phyloP scores from a whole-genome alignment of 495 filamentous ascomycete genomes.

The Daldinia caldariorum region DNA sequence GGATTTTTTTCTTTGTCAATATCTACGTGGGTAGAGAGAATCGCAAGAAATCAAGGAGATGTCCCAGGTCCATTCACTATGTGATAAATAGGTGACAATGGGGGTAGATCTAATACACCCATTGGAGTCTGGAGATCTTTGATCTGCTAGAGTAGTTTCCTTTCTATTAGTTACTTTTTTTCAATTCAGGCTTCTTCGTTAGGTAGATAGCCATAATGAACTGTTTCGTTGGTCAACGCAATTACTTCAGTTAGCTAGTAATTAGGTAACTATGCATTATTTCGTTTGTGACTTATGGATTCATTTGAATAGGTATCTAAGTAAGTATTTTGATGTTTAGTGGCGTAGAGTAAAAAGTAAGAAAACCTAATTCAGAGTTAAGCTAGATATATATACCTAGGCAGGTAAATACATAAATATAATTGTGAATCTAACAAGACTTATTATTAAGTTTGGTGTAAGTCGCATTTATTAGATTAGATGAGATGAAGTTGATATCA shows the following conservation, averaged over 20 bases:
- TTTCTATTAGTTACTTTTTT: neutral
- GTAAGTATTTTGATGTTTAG: neutral
- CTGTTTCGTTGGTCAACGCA: neutral
- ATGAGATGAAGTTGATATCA: slow-evolving; percentile 1
- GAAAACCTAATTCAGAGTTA: neutral
- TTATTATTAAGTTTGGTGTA: neutral
- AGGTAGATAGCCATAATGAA: neutral
- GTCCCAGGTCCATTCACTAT: neutral
- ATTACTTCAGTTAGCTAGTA: neutral
- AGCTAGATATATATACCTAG: neutral
- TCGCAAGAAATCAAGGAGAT: neutral
- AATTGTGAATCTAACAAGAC: no score
- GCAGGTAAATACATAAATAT: neutral
- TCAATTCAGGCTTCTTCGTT: neutral
- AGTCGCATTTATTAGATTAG: neutral
- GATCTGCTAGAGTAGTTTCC: neutral
- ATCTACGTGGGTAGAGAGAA: neutral
- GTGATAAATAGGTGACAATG: neutral
- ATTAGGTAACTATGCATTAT: neutral
- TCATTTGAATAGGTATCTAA: neutral
- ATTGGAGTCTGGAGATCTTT: neutral
- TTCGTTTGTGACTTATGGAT: neutral
- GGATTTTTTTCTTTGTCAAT: neutral
- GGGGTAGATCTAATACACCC: neutral
- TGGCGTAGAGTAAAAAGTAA: neutral